These are phyloP conservation scores for Pyrenopolyporus hunteri DNA, from an alignment of 495 filamentous ascomycete genomes.

Conservation along the genomic window DNA sequence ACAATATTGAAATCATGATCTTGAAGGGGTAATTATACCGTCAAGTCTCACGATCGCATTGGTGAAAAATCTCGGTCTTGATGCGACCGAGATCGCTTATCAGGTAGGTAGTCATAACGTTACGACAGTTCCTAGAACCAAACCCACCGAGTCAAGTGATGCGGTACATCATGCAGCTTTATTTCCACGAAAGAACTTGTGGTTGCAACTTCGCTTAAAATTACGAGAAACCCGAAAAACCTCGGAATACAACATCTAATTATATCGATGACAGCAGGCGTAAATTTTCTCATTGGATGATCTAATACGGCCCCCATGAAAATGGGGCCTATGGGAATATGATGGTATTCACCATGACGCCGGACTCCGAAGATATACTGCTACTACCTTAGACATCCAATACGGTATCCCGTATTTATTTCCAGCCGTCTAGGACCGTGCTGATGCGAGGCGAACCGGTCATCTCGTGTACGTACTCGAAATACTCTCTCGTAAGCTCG, in stretches of 20 bases:
- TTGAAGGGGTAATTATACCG: conserved; percentile 6
- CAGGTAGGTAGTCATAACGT: conserved; percentile 16
- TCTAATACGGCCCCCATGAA: conserved; percentile 15
- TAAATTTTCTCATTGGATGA: conserved; percentile 4
- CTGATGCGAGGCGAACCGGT: conserved; percentile 91
- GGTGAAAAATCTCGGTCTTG: not conserved
- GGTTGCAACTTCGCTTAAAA: conserved; percentile 13
- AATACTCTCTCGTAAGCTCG: conserved; percentile 89
- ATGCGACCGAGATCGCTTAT: conserved; percentile 18
- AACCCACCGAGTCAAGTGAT: conserved; percentile 14
- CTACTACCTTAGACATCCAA: not conserved
- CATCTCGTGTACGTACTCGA: conserved; percentile 92
- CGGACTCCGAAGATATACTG: conserved; percentile 7
- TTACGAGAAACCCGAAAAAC: conserved; percentile 5
- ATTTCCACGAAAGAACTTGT: not conserved
- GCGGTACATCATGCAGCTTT: conserved; percentile 18
- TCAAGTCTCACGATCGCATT: conserved; percentile 8
- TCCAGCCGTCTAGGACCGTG: conserved; percentile 82
- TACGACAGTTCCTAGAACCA: conserved; percentile 5
- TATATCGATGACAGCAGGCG: conserved; percentile 8
- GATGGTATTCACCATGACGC: conserved; percentile 16
- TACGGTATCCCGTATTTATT: conserved; percentile 55
- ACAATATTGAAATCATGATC: too few species aligned
- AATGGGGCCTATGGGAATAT: too few species aligned
- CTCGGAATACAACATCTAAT: conserved; percentile 4